Evolutionary conservation across 305 asterid genomes (phyloP).

Genomic region (Plantago lanceolata): DNA sequence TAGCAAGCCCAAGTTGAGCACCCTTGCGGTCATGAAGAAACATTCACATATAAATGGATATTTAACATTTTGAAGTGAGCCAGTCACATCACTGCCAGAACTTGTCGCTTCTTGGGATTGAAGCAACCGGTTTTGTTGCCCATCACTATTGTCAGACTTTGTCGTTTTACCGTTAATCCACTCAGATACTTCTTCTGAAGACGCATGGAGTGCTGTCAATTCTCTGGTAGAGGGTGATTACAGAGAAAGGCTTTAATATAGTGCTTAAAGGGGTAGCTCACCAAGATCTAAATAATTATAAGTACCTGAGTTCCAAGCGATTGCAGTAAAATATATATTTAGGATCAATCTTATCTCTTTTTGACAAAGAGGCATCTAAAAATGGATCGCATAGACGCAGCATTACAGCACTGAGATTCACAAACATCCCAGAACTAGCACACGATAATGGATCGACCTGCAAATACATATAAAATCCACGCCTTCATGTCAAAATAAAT

Average conservation of each 20-base stretch:
- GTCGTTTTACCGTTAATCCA: slow-evolving; percentile 47
- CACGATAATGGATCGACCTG: slow-evolving; percentile 89
- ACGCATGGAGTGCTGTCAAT: slow-evolving; percentile 90
- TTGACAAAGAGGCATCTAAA: slow-evolving; percentile 78
- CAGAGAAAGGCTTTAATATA: slow-evolving; percentile 17
- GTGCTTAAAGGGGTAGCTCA: slow-evolving; percentile 5
- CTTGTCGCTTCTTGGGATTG: slow-evolving; percentile 73
- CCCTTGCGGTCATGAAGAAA: slow-evolving; percentile 98
- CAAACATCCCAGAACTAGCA: slow-evolving; percentile 99
- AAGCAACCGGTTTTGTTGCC: slow-evolving; percentile 48
- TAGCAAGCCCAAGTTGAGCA: slow-evolving; percentile 81
- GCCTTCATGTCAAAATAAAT: slow-evolving; percentile 16
- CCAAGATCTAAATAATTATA: slow-evolving; percentile 14
- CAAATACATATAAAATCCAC: slow-evolving; percentile 17
- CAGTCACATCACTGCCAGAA: slow-evolving; percentile 48
- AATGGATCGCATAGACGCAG: slow-evolving; percentile 91
- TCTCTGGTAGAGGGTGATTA: slow-evolving; percentile 40
- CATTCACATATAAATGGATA: slow-evolving; percentile 91
- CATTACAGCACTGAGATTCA: slow-evolving; percentile 89
- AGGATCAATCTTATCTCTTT: slow-evolving; percentile 87
- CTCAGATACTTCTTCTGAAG: slow-evolving; percentile 88
- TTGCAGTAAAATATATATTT: slow-evolving; percentile 54
- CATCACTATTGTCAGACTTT: slow-evolving; percentile 35
- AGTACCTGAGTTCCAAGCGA: slow-evolving; percentile 82
- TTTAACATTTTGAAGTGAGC: slow-evolving; percentile 47